Evolutionary conservation across 768 basidiomycete species (phyloP).

Genomic region (Lactarius hatsudake): DNA sequence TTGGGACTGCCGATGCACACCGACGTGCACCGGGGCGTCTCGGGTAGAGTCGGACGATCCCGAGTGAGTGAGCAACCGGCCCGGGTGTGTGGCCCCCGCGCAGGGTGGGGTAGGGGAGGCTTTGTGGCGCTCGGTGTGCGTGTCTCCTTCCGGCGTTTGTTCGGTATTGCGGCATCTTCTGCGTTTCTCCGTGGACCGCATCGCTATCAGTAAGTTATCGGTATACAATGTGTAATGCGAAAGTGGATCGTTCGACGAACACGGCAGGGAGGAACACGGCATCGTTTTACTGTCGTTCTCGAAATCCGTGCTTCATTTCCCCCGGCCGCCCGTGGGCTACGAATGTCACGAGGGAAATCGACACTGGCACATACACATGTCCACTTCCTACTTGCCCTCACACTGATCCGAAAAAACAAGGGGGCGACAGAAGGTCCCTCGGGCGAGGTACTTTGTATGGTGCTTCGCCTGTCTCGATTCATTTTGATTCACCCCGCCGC

Average conservation of each 20-base stretch:
- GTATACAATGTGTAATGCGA: not conserved
- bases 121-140: not conserved
- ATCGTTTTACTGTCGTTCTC: not conserved
- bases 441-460: not conserved
- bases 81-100: constrained; percentile 48
- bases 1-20: constrained; percentile 36
- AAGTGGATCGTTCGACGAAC: not conserved
- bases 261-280: not conserved
- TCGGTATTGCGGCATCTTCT: not conserved
- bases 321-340: not conserved
- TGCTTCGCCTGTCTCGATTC: not conserved
- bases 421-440: not conserved
- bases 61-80: constrained; percentile 72
- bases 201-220: not conserved
- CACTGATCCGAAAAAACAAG: not conserved
- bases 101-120: not conserved
- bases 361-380: not conserved
- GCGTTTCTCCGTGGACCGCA: not conserved
- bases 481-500: not conserved
- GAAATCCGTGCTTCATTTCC: not conserved
- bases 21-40: constrained; percentile 38
- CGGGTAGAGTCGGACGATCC: constrained; percentile 62
- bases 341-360: not conserved
- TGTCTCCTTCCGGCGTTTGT: not conserved
- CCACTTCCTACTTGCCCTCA: not conserved